Base-by-base conservation (phyloP, 2,329 filamentous ascomycete genomes). In the Colletotrichum neosansevieriae region DNA sequence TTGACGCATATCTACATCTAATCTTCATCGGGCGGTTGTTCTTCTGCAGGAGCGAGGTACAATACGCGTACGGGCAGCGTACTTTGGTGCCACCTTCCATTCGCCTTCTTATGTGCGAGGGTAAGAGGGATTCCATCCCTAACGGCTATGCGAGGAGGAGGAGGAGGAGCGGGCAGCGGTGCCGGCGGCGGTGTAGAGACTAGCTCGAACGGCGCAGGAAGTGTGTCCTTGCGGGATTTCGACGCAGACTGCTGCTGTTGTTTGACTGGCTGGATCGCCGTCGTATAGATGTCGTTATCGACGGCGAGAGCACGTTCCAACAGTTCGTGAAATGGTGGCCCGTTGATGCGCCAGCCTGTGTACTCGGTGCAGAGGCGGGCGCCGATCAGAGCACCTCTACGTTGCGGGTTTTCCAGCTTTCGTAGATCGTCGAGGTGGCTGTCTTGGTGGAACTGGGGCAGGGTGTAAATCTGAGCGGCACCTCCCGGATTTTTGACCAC, bases 311-410 rank as follows among this genome's bases (percentile, higher is more conserved):
- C 58, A 10, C 17, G 17, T 11, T 36, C 40, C n/a, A 71, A 53
- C 29, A 65, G 40, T 36, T 53, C 36, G 50, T 71, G 54, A 13
- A 71, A 53, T 10, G 70, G 63, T 15, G 70, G 63, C 15, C 34
- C 7, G 13, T 12, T 38, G 29, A 51, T 57, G 2, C 13, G 21
- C 58, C 61, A 69, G 13, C 19, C 45, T 11, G n/a, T 19, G 44
- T 58, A 58, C 24, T 29, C 29, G 3, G 38, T 13, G 42, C 34
- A 40, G 34, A 58, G 29, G 13, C 29, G 24, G 13, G 15, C 32
- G 12, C 45, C 36, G 15, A 62, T 49, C 11, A 34, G 12, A 32
- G 49, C 24, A 12, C 59, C 53, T 24, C 19, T 15, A n/a, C 32
- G 12, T 6, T 19, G n/a, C 13, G 17, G 40, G 32, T 15, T 17